Base-by-base conservation (phyloP, 139 green algal species). In the Tetradesmus lagerheimii region DNA sequence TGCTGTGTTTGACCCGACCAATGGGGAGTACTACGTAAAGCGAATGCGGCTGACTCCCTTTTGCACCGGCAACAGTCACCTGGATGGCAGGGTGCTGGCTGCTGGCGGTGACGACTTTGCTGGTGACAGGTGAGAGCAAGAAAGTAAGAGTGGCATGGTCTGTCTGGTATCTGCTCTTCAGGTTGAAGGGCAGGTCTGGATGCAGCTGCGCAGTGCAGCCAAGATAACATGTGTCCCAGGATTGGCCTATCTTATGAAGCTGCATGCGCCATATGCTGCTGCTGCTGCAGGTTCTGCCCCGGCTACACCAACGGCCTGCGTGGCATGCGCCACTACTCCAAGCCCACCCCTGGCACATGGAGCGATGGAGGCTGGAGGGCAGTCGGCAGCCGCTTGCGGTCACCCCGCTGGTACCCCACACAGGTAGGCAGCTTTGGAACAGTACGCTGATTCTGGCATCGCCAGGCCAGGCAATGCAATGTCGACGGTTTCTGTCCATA, bases 391-490 rank as follows among this genome's bases (percentile, higher is more conserved):
- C 35, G 62, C 38, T 18, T 83, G 1, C 34, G 16, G 12, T 2
- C 5, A n/a, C 77, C 77, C 8, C 77, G 77, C 77, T 83, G 77
- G 77, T 83, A 83, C 11, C 77, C 77, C 0, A 62, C 77, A 62
- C 77, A 83, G 77, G 38, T 83, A 1, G 1, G 34, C n/a, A n/a
- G n/a, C n/a, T n/a, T n/a, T n/a, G n/a, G n/a, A n/a, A n/a, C n/a
- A n/a, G n/a, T n/a, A n/a, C n/a, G n/a, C n/a, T n/a, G n/a, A n/a
- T n/a, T n/a, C n/a, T n/a, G n/a, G n/a, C n/a, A n/a, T n/a, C n/a
- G n/a, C n/a, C n/a, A n/a, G n/a, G n/a, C n/a, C n/a, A n/a, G n/a
- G n/a, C n/a, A n/a, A n/a, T n/a, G n/a, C n/a, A n/a, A n/a, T n/a
- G n/a, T n/a, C n/a, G n/a, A n/a, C n/a, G n/a, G n/a, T n/a, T n/a